phyloP scores from a whole-genome alignment of 768 basidiomycete genomes.

The Lentinula sp. region DNA sequence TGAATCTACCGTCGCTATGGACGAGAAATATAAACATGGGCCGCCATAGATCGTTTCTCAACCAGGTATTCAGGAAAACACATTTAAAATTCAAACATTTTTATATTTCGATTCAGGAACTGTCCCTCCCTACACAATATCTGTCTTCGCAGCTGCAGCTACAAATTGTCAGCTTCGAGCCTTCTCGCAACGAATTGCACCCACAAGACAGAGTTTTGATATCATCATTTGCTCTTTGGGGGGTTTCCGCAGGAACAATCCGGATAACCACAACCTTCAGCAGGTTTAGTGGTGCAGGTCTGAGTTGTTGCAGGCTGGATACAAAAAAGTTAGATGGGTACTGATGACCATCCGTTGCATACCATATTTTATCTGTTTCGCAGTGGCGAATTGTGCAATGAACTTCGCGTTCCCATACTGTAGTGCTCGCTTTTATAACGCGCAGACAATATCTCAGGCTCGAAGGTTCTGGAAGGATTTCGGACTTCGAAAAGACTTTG shows the following conservation, averaged over 20 bases:
- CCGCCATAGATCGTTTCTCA: not conserved
- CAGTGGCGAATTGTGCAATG: not conserved
- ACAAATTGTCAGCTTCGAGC: not conserved
- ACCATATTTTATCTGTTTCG: not conserved
- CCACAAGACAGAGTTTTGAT: constrained; percentile 11
- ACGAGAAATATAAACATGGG: not conserved
- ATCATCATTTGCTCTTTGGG: constrained; percentile 24
- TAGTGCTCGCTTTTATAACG: too few species aligned
- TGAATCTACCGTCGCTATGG: not conserved
- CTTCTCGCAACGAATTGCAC: not conserved
- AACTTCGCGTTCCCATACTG: too few species aligned
- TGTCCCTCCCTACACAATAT: not conserved
- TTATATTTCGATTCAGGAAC: constrained; percentile 6
- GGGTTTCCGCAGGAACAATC: constrained; percentile 26
- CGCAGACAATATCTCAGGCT: not conserved
- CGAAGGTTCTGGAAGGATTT: not conserved
- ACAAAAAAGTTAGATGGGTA: not conserved
- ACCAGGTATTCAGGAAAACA: not conserved
- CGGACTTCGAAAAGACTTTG: not conserved
- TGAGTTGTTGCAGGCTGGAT: constrained; percentile 1
- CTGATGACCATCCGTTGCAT: not conserved
- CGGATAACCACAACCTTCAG: constrained; percentile 22
- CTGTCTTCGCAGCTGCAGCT: not conserved
- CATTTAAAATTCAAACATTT: not conserved
- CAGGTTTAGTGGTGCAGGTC: constrained; percentile 6